Evolutionary conservation across 192 early-diverging fungal genomes (phyloP).

Genomic region (Mycoemilia scoparia): DNA sequence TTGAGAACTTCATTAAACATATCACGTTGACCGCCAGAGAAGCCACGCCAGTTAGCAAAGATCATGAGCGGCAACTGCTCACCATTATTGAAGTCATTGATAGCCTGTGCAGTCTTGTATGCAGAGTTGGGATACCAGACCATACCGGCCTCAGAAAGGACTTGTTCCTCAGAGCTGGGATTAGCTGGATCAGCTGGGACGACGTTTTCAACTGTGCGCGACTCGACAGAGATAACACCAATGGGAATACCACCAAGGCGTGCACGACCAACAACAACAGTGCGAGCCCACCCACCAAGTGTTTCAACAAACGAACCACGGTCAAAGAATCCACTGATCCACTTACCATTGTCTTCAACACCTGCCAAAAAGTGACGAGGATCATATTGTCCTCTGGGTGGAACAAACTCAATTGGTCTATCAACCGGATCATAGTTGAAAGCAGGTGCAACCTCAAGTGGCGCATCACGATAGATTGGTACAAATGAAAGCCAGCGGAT

Average conservation of each 20-base stretch:
- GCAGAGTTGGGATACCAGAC: slow-evolving; percentile 99
- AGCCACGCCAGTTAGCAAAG: slow-evolving; percentile 99
- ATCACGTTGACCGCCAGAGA: slow-evolving; percentile 96
- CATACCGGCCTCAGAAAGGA: slow-evolving; percentile 77
- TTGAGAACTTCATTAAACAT: slow-evolving; percentile 98
- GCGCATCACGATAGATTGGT: slow-evolving; percentile 49
- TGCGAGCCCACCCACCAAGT: slow-evolving; percentile 89
- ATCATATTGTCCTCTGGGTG: slow-evolving; percentile 73
- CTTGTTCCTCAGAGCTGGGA: slow-evolving; percentile 72
- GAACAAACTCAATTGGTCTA: slow-evolving; percentile 63
- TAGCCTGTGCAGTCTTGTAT: slow-evolving; percentile 98
- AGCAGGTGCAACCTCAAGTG: slow-evolving; percentile 40
- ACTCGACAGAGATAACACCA: slow-evolving; percentile 95
- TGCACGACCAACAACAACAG: slow-evolving; percentile 87
- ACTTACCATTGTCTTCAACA: slow-evolving; percentile 38
- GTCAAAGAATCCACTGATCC: slow-evolving; percentile 91
- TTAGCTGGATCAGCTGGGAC: slow-evolving; percentile 91
- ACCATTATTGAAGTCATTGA: slow-evolving; percentile 96
- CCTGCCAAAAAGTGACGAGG: slow-evolving; percentile 82
- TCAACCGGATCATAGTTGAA: slow-evolving; percentile 52
- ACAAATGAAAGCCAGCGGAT: slow-evolving; percentile 88
- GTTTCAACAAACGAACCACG: slow-evolving; percentile 91
- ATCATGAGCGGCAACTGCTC: slow-evolving; percentile 95
- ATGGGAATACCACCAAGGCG: slow-evolving; percentile 92
- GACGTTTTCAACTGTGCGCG: slow-evolving; percentile 76